phyloP scores from a whole-genome alignment of 2,329 filamentous ascomycete genomes.

The Fusarium napiforme region DNA sequence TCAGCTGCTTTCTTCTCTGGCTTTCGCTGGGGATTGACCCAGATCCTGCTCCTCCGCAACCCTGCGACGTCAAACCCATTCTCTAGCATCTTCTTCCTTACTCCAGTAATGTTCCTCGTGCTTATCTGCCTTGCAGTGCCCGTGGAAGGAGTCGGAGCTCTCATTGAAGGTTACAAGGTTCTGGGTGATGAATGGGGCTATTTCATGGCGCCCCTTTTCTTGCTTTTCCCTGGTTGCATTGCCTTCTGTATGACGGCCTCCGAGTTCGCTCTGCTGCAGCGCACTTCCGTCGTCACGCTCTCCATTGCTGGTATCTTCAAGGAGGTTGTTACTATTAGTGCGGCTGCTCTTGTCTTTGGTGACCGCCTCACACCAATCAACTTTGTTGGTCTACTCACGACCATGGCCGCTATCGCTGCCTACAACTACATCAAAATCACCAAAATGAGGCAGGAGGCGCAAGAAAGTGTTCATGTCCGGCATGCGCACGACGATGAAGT shows the following conservation, averaged over 20 bases:
- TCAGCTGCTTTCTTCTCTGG: slow-evolving; percentile 94
- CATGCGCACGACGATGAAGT: slow-evolving; percentile 49
- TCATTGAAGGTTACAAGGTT: slow-evolving; percentile 71
- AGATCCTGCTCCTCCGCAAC: slow-evolving; percentile 93
- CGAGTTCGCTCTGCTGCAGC: slow-evolving; percentile 94
- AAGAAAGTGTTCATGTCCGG: slow-evolving; percentile 59
- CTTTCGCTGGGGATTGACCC: slow-evolving; percentile 98
- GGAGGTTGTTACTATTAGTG: slow-evolving; percentile 94
- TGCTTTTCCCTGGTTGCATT: slow-evolving; percentile 89
- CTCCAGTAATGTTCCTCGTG: slow-evolving; percentile 92
- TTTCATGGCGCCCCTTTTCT: slow-evolving; percentile 73
- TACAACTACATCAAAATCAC: slow-evolving; percentile 97
- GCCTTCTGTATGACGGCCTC: slow-evolving; percentile 97
- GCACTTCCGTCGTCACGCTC: slow-evolving; percentile 94
- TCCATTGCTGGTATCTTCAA: slow-evolving; percentile 99
- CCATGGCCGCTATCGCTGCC: slow-evolving; percentile 83
- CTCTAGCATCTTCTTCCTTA: slow-evolving; percentile 96
- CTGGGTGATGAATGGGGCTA: slow-evolving; percentile 76
- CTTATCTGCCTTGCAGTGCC: slow-evolving; percentile 84
- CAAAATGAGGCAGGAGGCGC: slow-evolving; percentile 85
- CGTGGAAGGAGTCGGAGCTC: slow-evolving; percentile 79
- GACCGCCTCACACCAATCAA: slow-evolving; percentile 91
- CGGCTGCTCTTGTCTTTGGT: slow-evolving; percentile 87
- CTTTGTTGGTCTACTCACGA: slow-evolving; percentile 85
- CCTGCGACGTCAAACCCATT: slow-evolving; percentile 97